A percentile compares a stretch with the other conserved stretches of the same genome.
These are phyloP conservation scores for Aristolochia contorta DNA, from an alignment of 164 flowering plant species.

Conservation along the genomic window DNA sequence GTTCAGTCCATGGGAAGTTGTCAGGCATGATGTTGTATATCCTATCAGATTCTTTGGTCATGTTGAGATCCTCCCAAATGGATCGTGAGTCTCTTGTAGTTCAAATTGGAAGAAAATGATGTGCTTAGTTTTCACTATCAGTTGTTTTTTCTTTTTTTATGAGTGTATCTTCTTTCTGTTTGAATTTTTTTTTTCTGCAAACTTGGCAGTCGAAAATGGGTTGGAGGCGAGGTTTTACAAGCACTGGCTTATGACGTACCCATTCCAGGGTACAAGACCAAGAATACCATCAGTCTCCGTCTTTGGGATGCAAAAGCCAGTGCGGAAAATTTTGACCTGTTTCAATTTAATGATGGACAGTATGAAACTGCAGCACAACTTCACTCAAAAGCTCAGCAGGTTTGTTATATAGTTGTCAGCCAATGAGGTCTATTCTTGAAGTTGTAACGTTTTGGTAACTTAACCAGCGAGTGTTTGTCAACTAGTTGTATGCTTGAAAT, in stretches of 20 bases:
- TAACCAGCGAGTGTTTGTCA: neutral
- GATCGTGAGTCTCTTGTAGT: constrained; percentile 51
- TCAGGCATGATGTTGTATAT: constrained; percentile 76
- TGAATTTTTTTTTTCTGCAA: constrained; percentile 1
- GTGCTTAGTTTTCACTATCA: too few species aligned
- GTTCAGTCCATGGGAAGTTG: constrained; percentile 98
- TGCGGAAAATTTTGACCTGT: constrained; percentile 63
- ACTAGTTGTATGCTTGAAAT: too few species aligned
- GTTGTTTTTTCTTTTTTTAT: neutral
- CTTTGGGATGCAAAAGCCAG: constrained; percentile 97
- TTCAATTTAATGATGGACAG: constrained; percentile 83
- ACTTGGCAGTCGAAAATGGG: constrained; percentile 73
- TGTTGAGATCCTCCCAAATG: constrained; percentile 59
- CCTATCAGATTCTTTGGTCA: constrained; percentile 89
- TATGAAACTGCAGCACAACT: constrained; percentile 80
- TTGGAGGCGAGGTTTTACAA: constrained; percentile 78
- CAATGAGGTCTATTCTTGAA: neutral
- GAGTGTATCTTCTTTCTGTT: neutral
- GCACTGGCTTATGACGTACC: constrained; percentile 97
- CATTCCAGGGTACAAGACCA: constrained; percentile 96
- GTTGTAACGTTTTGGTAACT: neutral
- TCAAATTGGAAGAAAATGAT: too few species aligned
- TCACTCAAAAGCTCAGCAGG: constrained; percentile 90
- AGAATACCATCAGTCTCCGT: constrained; percentile 90
- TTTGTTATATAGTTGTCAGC: constrained; percentile 8